These are phyloP conservation scores for Glycine tomentella DNA, from an alignment of 306 rosid species.

Conservation along the genomic window DNA sequence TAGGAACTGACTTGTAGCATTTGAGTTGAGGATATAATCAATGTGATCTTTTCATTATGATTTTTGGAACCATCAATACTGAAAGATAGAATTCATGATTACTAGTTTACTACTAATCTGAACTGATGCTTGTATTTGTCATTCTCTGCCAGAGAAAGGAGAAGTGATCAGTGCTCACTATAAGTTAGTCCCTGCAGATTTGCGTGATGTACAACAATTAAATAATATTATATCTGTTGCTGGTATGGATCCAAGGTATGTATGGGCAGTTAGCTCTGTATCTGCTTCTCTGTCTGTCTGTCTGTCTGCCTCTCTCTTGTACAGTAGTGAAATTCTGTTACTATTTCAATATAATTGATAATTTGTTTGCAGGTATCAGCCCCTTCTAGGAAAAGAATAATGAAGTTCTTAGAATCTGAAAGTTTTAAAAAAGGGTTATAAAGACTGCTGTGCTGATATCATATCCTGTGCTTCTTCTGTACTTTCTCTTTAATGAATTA, in stretches of 20 bases:
- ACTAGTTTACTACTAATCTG: not conserved
- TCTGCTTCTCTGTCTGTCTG: constrained; percentile 5
- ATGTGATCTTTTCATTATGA: constrained; percentile 15
- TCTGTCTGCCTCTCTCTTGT: not conserved
- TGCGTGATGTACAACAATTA: constrained; percentile 71
- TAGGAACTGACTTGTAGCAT: not conserved
- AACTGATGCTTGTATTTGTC: constrained; percentile 32
- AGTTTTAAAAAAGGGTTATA: not conserved
- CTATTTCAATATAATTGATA: not conserved
- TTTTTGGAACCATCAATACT: constrained; percentile 5
- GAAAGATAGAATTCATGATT: constrained; percentile 25
- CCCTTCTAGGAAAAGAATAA: constrained; percentile 27
- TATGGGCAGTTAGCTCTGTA: constrained; percentile 35
- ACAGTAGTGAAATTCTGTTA: constrained; percentile 34
- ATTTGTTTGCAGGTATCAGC: constrained; percentile 26
- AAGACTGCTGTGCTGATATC: not conserved
- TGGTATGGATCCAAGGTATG: constrained; percentile 86
- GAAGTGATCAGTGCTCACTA: constrained; percentile 82
- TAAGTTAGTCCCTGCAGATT: constrained; percentile 86
- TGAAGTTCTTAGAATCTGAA: not conserved
- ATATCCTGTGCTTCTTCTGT: constrained; percentile 11
- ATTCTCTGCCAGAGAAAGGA: constrained; percentile 74
- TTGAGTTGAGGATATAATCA: constrained; percentile 25
- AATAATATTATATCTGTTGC: constrained; percentile 70
- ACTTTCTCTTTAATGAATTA: constrained; percentile 4